Percentiles rank a stretch among this genome's conserved stretches.
These are phyloP conservation scores for Linnemannia hyalina DNA, from an alignment of 192 early-diverging fungal genomes.

Conservation along the genomic window DNA sequence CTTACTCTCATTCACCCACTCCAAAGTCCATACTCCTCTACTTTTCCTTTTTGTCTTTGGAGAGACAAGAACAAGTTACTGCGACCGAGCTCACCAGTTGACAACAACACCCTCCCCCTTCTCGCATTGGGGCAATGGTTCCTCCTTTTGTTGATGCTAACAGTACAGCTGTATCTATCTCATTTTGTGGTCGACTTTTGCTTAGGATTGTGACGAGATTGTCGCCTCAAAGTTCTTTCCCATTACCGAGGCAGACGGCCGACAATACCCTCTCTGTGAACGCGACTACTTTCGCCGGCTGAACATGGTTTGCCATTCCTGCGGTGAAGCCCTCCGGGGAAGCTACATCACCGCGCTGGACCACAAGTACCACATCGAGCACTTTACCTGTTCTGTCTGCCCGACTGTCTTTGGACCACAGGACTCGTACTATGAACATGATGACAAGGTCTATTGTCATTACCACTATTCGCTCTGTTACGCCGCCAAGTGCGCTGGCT, in stretches of 20 bases:
- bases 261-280: conserved; percentile 83
- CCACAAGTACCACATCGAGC: conserved; percentile 96
- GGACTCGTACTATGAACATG: conserved; percentile 96
- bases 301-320: conserved; percentile 85
- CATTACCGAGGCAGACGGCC: conserved; percentile 66
- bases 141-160: neutral
- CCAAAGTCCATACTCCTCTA: neutral
- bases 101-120: neutral
- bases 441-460: conserved; percentile 93
- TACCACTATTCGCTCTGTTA: conserved; percentile 93
- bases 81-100: neutral
- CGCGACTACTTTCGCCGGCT: conserved; percentile 88
- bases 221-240: conserved; percentile 92
- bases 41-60: neutral
- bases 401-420: conserved; percentile 94
- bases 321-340: conserved; percentile 88
- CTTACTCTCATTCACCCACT: neutral
- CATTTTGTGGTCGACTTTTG: neutral
- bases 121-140: neutral
- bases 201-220: conserved; percentile 81
- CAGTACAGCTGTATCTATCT: neutral
- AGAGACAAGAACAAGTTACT: conserved; percentile 1
- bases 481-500: conserved; percentile 94
- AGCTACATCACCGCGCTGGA: conserved; percentile 93
- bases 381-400: conserved; percentile 96